Evolutionary conservation across 2,329 filamentous ascomycete species (phyloP), one percentile per base, ranked within the genome.

Genomic region (Onygena corvina): DNA sequence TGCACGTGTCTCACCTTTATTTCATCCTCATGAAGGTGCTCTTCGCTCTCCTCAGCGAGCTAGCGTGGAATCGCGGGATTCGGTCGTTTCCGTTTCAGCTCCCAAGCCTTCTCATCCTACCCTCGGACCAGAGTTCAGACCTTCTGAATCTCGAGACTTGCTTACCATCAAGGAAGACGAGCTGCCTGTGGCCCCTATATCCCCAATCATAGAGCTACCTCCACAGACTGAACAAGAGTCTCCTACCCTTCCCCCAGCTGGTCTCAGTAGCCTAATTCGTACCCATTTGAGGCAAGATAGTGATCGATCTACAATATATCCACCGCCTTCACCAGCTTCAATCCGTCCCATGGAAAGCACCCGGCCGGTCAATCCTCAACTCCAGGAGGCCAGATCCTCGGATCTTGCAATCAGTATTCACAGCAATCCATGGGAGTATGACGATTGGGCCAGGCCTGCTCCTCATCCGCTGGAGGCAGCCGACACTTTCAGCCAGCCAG

Each of bases 251-350:
- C 84, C 84, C 1, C 82, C 65, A 20, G 52, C 84, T 14, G 87
- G 86, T 1, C 72, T 95, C 12, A 90, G 83, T 59, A 84, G 84
- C 1, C 77, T 94, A 71, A 81, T 94, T 40, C 80, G 84, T 27
- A 83, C 89, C 53, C 92, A 96, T 70, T 70, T 96, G 34, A 80
- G 92, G 46, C 80, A 80, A 29, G 80, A 83, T 54, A 96, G 90
- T 67, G 83, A 82, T 51, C 76, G 80, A 11, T 96, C 90, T 0
- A 93, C 87, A 0, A 74, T 92, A 21, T 87, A 86, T 56, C 79
- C 77, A 21, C 68, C 68, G 50, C 67, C 66, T 20, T 70, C 70
- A 7, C 63, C 65, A 30, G 56, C 55, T 2, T 42, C 38, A 14
- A 54, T 72, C 23, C 58, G 64, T 36, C 53, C 65, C 3, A 61